A percentile compares a stretch with the other conserved stretches of the same genome.
Conservation (phyloP, 441 rosid genomes). For the Jatropha multifida region DNA sequence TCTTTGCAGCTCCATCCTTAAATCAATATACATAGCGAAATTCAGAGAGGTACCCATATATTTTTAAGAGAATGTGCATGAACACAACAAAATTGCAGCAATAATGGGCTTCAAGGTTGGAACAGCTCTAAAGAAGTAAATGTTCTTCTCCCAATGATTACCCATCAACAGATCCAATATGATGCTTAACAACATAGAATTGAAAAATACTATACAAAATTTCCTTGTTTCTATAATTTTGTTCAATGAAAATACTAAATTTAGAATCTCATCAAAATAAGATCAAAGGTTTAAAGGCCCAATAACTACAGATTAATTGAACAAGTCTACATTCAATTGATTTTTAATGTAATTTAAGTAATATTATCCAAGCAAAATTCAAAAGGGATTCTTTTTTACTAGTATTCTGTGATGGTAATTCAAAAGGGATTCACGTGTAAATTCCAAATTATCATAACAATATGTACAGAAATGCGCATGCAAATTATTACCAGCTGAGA, state of each 20-base stretch:
- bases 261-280: background rate
- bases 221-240: background rate
- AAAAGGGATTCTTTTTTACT: background rate
- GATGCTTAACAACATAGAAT: background rate
- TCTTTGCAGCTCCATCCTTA: slow-evolving; percentile 71
- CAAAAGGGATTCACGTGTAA: background rate
- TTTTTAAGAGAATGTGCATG: slow-evolving; percentile 15
- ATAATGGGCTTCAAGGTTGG: too few relatives aligned
- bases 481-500: too few relatives aligned
- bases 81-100: slow-evolving; percentile 1
- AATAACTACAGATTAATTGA: background rate
- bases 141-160: too few relatives aligned
- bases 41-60: slow-evolving; percentile 28
- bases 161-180: slow-evolving; percentile 5
- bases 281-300: background rate
- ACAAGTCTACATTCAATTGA: background rate
- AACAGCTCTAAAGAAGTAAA: too few relatives aligned
- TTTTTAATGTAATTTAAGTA: background rate
- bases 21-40: slow-evolving; percentile 38
- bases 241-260: background rate
- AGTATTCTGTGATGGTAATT: background rate
- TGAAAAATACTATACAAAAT: background rate
- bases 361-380: background rate
- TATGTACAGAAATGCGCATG: too few relatives aligned
- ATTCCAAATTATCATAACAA: background rate